Conservation (phyloP, 2,329 filamentous ascomycete genomes). For the Coniochaeta hoffmannii region DNA sequence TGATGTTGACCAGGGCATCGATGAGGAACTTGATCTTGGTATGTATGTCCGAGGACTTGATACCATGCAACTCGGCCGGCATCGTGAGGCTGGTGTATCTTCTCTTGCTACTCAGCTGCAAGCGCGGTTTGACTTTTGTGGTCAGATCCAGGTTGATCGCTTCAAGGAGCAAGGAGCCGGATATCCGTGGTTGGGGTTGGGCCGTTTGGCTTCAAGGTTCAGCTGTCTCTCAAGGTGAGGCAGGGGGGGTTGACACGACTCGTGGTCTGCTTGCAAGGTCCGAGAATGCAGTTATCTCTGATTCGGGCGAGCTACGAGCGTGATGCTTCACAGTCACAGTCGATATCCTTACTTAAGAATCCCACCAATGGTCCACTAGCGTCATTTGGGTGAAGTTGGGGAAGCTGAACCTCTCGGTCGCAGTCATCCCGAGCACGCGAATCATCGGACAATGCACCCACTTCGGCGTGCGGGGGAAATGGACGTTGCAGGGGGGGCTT, state of each 20-base stretch:
- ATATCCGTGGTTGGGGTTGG: not conserved
- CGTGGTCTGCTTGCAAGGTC: not conserved
- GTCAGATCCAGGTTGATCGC: too few species aligned
- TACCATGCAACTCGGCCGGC: constrained; percentile 34
- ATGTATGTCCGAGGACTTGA: constrained; percentile 40
- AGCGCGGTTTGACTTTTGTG: not conserved
- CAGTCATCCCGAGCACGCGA: constrained; percentile 8
- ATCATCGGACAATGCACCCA: not conserved
- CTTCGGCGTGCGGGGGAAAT: not conserved
- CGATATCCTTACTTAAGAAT: not conserved
- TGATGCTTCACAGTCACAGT: not conserved
- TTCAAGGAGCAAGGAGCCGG: too few species aligned
- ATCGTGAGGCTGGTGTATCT: constrained; percentile 17
- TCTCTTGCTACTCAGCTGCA: not conserved
- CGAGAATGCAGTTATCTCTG: not conserved
- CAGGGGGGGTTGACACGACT: not conserved
- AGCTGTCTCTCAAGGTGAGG: not conserved
- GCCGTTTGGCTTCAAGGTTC: not conserved
- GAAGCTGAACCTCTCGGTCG: constrained; percentile 8
- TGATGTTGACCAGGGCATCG: constrained; percentile 68
- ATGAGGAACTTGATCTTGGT: constrained; percentile 59
- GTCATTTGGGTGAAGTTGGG: not conserved
- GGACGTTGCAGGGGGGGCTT: not conserved
- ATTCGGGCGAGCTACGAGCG: not conserved
- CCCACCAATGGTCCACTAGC: not conserved